Base-by-base conservation (phyloP, 495 filamentous ascomycete species). In the Hypoxylon lienhwacheense region DNA sequence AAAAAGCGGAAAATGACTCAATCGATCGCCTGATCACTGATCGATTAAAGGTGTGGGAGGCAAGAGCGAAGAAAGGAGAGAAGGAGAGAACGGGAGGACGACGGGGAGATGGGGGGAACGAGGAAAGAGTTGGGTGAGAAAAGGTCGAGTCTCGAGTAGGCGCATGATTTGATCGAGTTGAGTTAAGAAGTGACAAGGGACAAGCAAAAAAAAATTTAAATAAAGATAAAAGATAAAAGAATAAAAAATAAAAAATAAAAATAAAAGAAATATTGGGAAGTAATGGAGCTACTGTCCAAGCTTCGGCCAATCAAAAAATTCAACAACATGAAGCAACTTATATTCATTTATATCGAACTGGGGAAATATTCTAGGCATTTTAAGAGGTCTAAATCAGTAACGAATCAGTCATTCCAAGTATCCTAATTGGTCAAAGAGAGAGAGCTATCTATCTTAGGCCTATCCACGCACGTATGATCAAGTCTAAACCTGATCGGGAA, bases 261-360 rank as follows among this genome's bases (percentile, higher is more conserved):
- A 61, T 58, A 68, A 61, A 54, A 48, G 53, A 62, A 66, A 74
- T 63, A 65, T 41, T 66, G 59, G 65, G 61, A 57, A 55, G 69
- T 65, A 58, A 24, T 5, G 20, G 21, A 69, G 53, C 41, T 68
- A 70, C 55, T 45, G 67, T 67, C 55, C 47, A 21, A 62, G 51
- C 61, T 47, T 61, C 12, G 61, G 12, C 73, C 73, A 76, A 76
- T 76, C 66, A 73, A 59, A 74, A 74, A 74, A 74, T 61, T 68
- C 61, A 47, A 62, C 12, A 21, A 12, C 16, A 37, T 31, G 14
- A 36, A 48, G 51, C 41, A 43, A 24, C 34, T 47, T 11, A n/a
- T n/a, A n/a, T n/a, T n/a, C n/a, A n/a, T n/a, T n/a, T n/a, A n/a
- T 34, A 39, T 43, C 25, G 32, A 55, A 50, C 58, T 63, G 59